Percentiles rank a stretch among this genome's conserved stretches.
These are phyloP conservation scores for Pichia thaimueangensis DNA, from an alignment of 805 yeast species.

Conservation along the genomic window DNA sequence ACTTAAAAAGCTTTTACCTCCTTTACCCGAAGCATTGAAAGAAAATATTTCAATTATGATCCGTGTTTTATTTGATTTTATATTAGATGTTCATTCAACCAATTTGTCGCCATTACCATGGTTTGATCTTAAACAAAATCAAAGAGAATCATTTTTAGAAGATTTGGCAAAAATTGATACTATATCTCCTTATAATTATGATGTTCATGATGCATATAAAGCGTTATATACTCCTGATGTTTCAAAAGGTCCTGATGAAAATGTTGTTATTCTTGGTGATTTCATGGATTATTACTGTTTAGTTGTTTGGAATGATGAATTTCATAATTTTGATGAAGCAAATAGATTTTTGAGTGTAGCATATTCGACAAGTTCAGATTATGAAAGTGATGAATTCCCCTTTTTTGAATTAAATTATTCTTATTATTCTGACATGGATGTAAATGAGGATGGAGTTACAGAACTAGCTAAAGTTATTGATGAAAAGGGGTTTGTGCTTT, in stretches of 20 bases:
- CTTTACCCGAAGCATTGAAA: conserved; percentile 18
- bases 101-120: conserved; percentile 24
- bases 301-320: conserved; percentile 75
- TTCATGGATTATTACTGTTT: conserved; percentile 35
- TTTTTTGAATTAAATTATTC: conserved; percentile 8
- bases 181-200: neutral
- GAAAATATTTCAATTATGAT: conserved; percentile 25
- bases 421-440: conserved; percentile 4
- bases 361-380: neutral
- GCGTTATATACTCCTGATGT: neutral
- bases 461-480: conserved; percentile 41
- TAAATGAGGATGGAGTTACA: conserved; percentile 1
- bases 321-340: conserved; percentile 45
- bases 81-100: conserved; percentile 34
- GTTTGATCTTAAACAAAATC: neutral
- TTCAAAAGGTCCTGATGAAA: neutral
- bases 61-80: conserved; percentile 32
- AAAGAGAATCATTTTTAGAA: neutral
- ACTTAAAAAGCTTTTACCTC: conserved; percentile 6
- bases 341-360: conserved; percentile 15
- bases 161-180: neutral
- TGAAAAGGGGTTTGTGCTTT: conserved; percentile 41
- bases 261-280: conserved; percentile 1
- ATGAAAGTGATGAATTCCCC: conserved; percentile 5
- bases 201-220: neutral